Percentiles rank a stretch among this genome's conserved stretches.
phyloP scores from a whole-genome alignment of 306 rosid species.

The Betula pendula region DNA sequence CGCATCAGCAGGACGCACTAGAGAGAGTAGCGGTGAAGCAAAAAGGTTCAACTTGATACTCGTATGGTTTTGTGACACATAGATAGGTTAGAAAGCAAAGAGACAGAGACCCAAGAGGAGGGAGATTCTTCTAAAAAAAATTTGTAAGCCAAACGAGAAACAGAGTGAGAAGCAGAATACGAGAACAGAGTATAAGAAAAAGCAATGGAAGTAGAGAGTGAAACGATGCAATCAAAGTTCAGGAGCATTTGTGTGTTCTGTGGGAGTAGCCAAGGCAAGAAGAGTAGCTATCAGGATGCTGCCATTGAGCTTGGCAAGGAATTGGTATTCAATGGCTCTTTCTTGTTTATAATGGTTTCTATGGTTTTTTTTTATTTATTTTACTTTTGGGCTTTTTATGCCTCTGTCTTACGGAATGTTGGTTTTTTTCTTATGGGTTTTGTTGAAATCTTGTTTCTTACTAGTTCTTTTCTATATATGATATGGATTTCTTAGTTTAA shows the following conservation, averaged over 20 bases:
- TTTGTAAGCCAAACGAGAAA: background rate
- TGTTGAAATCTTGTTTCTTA: background rate
- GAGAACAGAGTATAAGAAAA: background rate
- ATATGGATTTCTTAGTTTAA: slow-evolving; percentile 20
- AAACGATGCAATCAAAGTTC: slow-evolving; percentile 73
- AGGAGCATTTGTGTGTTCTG: slow-evolving; percentile 94
- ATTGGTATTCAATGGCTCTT: slow-evolving; percentile 54
- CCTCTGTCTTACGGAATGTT: background rate
- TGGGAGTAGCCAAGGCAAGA: slow-evolving; percentile 98
- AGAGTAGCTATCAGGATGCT: slow-evolving; percentile 86
- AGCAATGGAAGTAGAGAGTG: slow-evolving; percentile 69
- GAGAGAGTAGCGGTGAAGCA: slow-evolving; percentile 28
- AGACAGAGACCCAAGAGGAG: slow-evolving; percentile 25
- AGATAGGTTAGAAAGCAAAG: slow-evolving; percentile 32
- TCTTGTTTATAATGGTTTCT: background rate
- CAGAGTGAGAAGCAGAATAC: slow-evolving; percentile 11
- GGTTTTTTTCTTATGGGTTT: slow-evolving; percentile 11
- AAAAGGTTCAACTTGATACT: slow-evolving; percentile 33
- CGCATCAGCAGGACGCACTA: slow-evolving; percentile 28
- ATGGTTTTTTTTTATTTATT: background rate
- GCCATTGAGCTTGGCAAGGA: slow-evolving; percentile 97
- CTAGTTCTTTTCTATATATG: background rate
- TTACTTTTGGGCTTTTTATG: slow-evolving; percentile 8
- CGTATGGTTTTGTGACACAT: slow-evolving; percentile 31
- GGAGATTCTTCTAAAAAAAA: slow-evolving; percentile 32